Evolutionary conservation across 768 basidiomycete genomes (phyloP).

Genomic region (Russula sp.): DNA sequence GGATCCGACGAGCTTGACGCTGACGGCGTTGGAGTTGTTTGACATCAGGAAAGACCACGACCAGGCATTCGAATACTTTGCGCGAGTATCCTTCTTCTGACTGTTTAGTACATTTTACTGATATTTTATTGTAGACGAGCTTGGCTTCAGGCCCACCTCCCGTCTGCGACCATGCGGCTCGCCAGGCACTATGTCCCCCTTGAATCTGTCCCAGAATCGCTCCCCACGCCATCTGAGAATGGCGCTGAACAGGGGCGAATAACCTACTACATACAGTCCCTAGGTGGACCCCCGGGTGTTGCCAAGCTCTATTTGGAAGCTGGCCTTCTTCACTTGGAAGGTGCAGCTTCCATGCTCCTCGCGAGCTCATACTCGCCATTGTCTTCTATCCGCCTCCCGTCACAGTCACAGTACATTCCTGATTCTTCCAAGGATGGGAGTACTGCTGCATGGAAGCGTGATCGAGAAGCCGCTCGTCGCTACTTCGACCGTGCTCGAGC

Average conservation of each 20-base stretch:
- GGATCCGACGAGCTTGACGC: conserved; percentile 78
- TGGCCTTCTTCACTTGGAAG: conserved; percentile 78
- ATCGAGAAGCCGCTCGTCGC: conserved; percentile 64
- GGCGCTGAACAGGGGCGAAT: conserved; percentile 49
- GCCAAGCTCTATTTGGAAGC: conserved; percentile 77
- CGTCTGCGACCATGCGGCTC: conserved; percentile 74
- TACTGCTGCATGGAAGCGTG: conserved; percentile 69
- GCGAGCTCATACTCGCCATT: conserved; percentile 73
- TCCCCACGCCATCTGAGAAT: conserved; percentile 36
- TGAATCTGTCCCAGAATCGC: conserved; percentile 37
- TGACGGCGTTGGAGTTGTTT: conserved; percentile 65
- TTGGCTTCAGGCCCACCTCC: conserved; percentile 74
- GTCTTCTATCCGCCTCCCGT: conserved; percentile 72
- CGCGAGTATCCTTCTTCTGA: conserved; percentile 47
- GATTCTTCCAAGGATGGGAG: conserved; percentile 42
- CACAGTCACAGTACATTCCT: conserved; percentile 21
- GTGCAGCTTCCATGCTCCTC: conserved; percentile 67
- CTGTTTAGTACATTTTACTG: not conserved
- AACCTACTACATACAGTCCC: conserved; percentile 59
- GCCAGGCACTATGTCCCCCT: conserved; percentile 70
- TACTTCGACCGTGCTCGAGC: conserved; percentile 69
- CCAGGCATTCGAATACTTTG: conserved; percentile 77
- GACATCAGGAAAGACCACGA: conserved; percentile 75
- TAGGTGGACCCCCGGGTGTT: conserved; percentile 65
- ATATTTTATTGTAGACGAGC: conserved; percentile 53